A percentile compares a stretch with the other conserved stretches of the same genome.
Evolutionary conservation across 2,329 filamentous ascomycete species (phyloP).

Genomic region (Ceratocystis colombiana): DNA sequence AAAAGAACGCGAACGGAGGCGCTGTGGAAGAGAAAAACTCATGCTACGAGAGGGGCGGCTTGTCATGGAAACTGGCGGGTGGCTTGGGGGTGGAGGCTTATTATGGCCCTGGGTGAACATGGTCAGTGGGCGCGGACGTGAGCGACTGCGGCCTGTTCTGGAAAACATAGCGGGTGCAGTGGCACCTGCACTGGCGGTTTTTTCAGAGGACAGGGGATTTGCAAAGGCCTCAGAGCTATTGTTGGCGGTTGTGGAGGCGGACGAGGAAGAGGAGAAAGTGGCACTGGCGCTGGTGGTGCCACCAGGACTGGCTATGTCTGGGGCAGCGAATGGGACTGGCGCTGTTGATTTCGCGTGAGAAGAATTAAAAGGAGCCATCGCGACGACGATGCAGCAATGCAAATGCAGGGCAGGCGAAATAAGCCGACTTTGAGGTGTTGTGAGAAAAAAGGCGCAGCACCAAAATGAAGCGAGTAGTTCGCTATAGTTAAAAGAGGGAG

Average conservation of each 20-base stretch:
- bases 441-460: not conserved
- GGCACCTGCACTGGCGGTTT: not conserved
- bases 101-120: conserved; percentile 16
- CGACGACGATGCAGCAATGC: not conserved
- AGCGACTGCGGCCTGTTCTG: conserved; percentile 15
- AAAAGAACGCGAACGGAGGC: conserved; percentile 38
- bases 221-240: not conserved
- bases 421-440: not conserved
- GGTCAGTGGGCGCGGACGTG: conserved; percentile 19
- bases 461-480: not conserved
- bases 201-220: not conserved
- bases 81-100: conserved; percentile 4
- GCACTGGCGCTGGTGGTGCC: not conserved
- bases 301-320: not conserved
- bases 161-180: not conserved
- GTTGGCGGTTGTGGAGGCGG: not conserved
- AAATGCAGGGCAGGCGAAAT: not conserved
- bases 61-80: conserved; percentile 21
- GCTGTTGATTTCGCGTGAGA: not conserved
- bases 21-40: conserved; percentile 43
- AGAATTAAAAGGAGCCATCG: conserved; percentile 11
- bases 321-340: not conserved
- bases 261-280: not conserved
- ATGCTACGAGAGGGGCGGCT: conserved; percentile 34
- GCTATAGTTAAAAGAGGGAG: not conserved